Percentiles rank a stretch among this genome's conserved stretches.
Evolutionary conservation across 148 eudicot genomes (phyloP).

Genomic region (Mesembryanthemum crystallinum): DNA sequence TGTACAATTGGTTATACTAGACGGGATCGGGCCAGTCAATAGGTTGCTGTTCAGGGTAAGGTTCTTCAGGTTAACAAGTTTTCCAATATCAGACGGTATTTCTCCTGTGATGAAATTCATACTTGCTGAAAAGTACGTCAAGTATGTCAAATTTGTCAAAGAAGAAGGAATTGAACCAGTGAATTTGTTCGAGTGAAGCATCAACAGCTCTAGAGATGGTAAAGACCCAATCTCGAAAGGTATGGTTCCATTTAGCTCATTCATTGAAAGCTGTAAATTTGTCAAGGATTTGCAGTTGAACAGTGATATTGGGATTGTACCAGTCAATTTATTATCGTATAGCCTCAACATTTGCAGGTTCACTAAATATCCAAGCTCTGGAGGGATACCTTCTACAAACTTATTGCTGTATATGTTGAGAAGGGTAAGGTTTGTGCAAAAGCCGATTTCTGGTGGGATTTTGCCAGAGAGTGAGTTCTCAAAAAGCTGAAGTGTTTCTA

Average conservation of each 20-base stretch:
- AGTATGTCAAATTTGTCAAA: constrained; percentile 49
- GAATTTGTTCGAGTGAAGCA: constrained; percentile 61
- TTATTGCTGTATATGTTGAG: constrained; percentile 48
- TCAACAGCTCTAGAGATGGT: constrained; percentile 51
- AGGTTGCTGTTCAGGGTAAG: constrained; percentile 40
- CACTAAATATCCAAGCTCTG: constrained; percentile 58
- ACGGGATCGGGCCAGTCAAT: constrained; percentile 64
- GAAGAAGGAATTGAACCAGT: constrained; percentile 63
- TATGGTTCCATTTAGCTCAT: constrained; percentile 54
- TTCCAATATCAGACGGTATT: constrained; percentile 68
- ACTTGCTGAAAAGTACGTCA: constrained; percentile 58
- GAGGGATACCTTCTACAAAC: constrained; percentile 59
- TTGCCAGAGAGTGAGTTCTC: constrained; percentile 50
- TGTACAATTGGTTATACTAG: constrained; percentile 66
- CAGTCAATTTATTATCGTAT: constrained; percentile 50
- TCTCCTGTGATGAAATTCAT: constrained; percentile 63
- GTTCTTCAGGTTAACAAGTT: constrained; percentile 54
- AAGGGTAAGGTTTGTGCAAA: constrained; percentile 46
- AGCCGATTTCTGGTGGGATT: constrained; percentile 62
- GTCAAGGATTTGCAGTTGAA: constrained; percentile 50
- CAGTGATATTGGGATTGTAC: constrained; percentile 54
- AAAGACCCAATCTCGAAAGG: constrained; percentile 50
- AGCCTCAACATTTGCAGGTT: constrained; percentile 46
- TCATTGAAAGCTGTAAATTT: constrained; percentile 55
- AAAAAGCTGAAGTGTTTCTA: constrained; percentile 49